Conservation (phyloP, 108 stramenopile genomes). For the Cylindrotheca fusiformis region DNA sequence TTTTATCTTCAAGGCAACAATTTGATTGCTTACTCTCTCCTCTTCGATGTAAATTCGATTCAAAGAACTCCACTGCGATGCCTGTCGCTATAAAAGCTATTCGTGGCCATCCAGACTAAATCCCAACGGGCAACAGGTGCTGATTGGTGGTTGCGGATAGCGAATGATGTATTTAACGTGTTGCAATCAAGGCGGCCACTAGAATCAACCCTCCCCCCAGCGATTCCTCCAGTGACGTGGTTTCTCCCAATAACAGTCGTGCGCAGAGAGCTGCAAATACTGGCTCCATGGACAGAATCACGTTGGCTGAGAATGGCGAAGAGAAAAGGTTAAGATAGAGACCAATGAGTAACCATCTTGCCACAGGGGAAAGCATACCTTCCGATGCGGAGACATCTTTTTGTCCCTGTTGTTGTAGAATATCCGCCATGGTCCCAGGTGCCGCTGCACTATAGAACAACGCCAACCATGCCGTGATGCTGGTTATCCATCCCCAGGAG, state of each 20-base stretch:
- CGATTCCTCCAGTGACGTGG: constrained; percentile 37
- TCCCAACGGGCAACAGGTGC: too few species aligned
- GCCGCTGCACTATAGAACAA: constrained; percentile 54
- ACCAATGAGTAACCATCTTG: not conserved
- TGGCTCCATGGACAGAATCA: constrained; percentile 56
- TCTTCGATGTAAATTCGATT: too few species aligned
- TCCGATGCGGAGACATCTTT: constrained; percentile 33
- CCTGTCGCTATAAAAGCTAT: too few species aligned
- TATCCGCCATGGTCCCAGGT: constrained; percentile 60
- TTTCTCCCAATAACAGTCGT: constrained; percentile 45
- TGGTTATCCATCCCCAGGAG: constrained; percentile 2
- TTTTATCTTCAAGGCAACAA: too few species aligned
- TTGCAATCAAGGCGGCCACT: constrained; percentile 52
- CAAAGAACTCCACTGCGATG: too few species aligned
- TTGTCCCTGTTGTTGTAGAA: constrained; percentile 62
- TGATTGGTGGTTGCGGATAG: too few species aligned
- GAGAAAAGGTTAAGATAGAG: constrained; percentile 20
- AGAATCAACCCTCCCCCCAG: constrained; percentile 49
- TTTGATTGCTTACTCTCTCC: too few species aligned
- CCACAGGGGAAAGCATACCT: not conserved
- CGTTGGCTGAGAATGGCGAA: constrained; percentile 45
- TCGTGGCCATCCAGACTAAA: too few species aligned
- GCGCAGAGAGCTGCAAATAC: constrained; percentile 58
- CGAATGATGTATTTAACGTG: too few species aligned
- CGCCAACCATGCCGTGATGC: constrained; percentile 37